Percentiles rank a stretch among this genome's conserved stretches.
Evolutionary conservation across 2,329 filamentous ascomycete species (phyloP).

Genomic region (Sporothrix sp.): DNA sequence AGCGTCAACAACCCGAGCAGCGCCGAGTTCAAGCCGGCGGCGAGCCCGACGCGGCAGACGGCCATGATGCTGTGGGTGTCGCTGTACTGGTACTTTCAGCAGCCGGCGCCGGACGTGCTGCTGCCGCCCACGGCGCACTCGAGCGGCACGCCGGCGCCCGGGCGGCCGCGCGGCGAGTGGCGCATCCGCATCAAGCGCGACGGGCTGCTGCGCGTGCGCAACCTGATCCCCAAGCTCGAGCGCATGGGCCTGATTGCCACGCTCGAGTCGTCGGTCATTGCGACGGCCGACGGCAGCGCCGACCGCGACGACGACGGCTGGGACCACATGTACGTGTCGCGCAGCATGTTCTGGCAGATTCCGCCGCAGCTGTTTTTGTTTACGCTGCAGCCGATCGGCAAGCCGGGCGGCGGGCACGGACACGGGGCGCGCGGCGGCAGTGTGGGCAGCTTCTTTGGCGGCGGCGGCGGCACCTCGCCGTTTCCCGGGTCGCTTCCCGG

Average conservation of each 20-base stretch:
- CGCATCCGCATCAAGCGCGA: constrained; percentile 73
- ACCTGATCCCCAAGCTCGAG: constrained; percentile 82
- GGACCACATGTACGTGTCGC: constrained; percentile 72
- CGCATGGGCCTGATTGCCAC: constrained; percentile 79
- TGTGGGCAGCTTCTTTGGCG: not conserved
- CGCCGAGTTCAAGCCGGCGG: constrained; percentile 67
- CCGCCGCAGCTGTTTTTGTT: constrained; percentile 83
- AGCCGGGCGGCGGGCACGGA: not conserved
- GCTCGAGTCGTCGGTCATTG: constrained; percentile 60
- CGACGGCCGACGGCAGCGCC: constrained; percentile 36
- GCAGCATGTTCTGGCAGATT: constrained; percentile 82
- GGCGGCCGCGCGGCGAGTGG: constrained; percentile 78
- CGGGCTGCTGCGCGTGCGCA: constrained; percentile 76
- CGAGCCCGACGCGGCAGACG: constrained; percentile 76
- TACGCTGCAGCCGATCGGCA: constrained; percentile 55
- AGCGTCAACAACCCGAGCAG: constrained; percentile 78
- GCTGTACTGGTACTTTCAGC: constrained; percentile 96
- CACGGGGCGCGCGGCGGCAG: not conserved
- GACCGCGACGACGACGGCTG: constrained; percentile 49
- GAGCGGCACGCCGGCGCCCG: constrained; percentile 54
- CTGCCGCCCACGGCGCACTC: constrained; percentile 46
- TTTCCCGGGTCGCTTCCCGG: constrained; percentile 42
- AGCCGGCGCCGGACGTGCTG: constrained; percentile 60
- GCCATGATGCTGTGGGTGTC: constrained; percentile 96
- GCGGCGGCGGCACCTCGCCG: constrained; percentile 25